Evolutionary conservation across 1,284 basidiomycete species (phyloP).

Genomic region (Moesziomyces antarcticus): DNA sequence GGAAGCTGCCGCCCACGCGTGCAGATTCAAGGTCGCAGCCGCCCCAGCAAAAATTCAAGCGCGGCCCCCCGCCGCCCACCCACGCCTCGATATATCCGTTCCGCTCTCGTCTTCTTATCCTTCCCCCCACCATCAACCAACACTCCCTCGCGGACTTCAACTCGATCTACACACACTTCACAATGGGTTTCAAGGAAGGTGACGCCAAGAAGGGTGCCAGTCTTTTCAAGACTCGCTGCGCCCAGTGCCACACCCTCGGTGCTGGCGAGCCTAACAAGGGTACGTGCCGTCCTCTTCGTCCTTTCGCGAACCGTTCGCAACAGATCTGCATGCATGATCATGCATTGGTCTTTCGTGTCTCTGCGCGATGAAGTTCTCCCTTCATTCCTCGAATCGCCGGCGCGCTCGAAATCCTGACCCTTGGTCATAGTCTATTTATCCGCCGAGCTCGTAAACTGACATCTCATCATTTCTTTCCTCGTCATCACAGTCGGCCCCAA

Average conservation of each 20-base stretch:
- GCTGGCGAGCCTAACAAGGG: slow-evolving; percentile 81
- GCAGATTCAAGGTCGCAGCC: slow-evolving; percentile 4
- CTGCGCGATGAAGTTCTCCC: too few species aligned
- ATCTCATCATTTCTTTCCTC: background rate
- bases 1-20: too few species aligned
- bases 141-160: background rate
- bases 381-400: background rate
- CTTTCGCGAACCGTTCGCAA: background rate
- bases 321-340: too few species aligned
- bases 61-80: slow-evolving; percentile 5
- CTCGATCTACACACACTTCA: slow-evolving; percentile 15
- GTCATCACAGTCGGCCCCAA: slow-evolving; percentile 83
- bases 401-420: too few species aligned
- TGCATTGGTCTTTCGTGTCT: too few species aligned
- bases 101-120: background rate
- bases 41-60: slow-evolving; percentile 3
- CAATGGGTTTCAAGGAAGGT: slow-evolving; percentile 58
- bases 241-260: slow-evolving; percentile 93
- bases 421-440: background rate
- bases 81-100: slow-evolving; percentile 14
- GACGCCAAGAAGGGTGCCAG: slow-evolving; percentile 63
- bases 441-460: background rate
- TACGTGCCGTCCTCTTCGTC: slow-evolving; percentile 37
- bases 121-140: slow-evolving; percentile 11
- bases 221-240: slow-evolving; percentile 81